Base-by-base conservation (phyloP, 768 basidiomycete species). In the Mycena floridula region DNA sequence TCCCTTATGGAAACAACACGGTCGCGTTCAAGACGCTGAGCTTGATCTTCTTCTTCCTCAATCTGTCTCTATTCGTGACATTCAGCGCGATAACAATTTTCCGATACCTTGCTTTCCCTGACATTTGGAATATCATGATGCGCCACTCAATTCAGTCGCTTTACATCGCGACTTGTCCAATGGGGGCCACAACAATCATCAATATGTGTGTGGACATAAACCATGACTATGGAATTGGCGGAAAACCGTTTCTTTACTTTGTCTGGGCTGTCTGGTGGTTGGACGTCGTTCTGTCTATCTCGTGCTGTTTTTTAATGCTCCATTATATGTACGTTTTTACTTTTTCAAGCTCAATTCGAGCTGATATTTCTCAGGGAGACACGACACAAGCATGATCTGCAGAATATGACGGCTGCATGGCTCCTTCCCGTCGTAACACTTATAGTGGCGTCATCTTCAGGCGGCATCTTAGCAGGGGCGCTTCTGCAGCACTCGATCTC, bases 351-450 rank as follows among this genome's bases (percentile, higher is more conserved):
- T n/a, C 22, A 7, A 27, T 30, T 2, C 24, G 24, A 12, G 15
- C 27, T 20, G n/a, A 24, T 12, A 35, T n/a, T 12, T 15, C 26
- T 7, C 18, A 37, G 72, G 85, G 76, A 79, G 59, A 76, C 61
- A 58, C 68, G 28, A 54, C 74, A 7, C 79, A 63, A 66, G 5
- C 81, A 88, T 54, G 61, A 77, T 0, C 54, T 81, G 5, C 64
- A 73, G 35, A 56, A 63, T 2, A 74, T 88, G 73, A 79, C 79
- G 0, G 63, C 81, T 20, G 59, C 70, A 18, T 89, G 87, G 86
- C 66, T 89, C 7, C 78, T 90, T 24, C 89, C 89, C 0, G 75
- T 87, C 9, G 82, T 90, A 3, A 77, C 87, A 0, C 70, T 83
- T 13, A 74, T 85, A 36, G 88, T 90, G 55, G 77, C 76, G 2